A percentile compares a stretch with the other conserved stretches of the same genome.
phyloP scores from a whole-genome alignment of 371 early-diverging fungal genomes.

The Mucor racemosus region DNA sequence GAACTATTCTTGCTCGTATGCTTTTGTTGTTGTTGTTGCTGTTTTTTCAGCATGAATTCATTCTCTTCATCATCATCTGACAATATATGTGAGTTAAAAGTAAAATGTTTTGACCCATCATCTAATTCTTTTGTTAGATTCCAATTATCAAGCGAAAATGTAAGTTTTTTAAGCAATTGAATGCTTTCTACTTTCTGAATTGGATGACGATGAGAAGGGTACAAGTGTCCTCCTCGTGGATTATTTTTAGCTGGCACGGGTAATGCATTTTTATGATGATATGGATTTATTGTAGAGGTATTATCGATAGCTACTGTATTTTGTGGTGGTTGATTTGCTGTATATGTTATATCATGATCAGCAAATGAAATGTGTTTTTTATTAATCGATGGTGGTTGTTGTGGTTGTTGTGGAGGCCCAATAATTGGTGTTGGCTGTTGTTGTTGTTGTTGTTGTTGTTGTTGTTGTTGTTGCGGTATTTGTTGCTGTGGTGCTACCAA shows the following conservation, averaged over 20 bases:
- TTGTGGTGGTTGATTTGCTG: conserved; percentile 10
- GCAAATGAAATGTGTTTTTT: conserved; percentile 48
- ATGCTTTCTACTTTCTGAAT: conserved; percentile 34
- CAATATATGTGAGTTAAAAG: conserved; percentile 9
- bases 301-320: not conserved
- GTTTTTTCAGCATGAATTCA: not conserved
- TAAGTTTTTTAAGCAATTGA: conserved; percentile 43
- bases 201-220: conserved; percentile 38
- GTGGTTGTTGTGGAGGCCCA: not conserved
- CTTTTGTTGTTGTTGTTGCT: conserved; percentile 5
- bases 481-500: conserved; percentile 3
- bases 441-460: not conserved
- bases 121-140: conserved; percentile 15
- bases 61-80: conserved; percentile 12
- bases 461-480: not conserved
- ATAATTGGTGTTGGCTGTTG: conserved; percentile 1
- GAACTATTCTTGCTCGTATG: not conserved
- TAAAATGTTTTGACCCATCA: conserved; percentile 13
- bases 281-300: not conserved
- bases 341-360: conserved; percentile 27
- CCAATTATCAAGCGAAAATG: conserved; percentile 43
- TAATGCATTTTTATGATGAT: not conserved
- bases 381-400: not conserved
- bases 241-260: not conserved
- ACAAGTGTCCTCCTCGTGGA: conserved; percentile 12